Conservation (phyloP, 2,329 filamentous ascomycete species). For the Metarhizium sp. region DNA sequence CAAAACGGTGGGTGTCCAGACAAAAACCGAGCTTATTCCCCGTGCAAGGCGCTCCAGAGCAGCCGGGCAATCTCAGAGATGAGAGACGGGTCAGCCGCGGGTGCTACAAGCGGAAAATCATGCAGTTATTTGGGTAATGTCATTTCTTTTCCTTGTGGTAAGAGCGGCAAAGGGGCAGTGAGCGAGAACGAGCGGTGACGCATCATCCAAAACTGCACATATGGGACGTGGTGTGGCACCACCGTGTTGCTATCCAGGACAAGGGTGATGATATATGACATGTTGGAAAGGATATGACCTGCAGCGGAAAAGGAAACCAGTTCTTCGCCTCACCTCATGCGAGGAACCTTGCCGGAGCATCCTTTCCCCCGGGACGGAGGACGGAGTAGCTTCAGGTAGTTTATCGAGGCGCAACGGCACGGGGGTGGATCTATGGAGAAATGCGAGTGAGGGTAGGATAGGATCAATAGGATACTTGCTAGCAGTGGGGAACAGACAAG, state of each 20-base stretch:
- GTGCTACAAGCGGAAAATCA: constrained; percentile 14
- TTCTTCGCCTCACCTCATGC: too few species aligned
- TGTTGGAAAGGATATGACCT: neutral
- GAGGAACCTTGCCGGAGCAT: too few species aligned
- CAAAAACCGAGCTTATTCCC: constrained; percentile 48
- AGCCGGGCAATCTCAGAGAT: constrained; percentile 41
- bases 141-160: neutral
- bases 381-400: neutral
- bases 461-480: too few species aligned
- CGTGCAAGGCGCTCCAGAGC: constrained; percentile 46
- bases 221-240: neutral
- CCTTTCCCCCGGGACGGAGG: too few species aligned
- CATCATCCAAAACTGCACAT: neutral
- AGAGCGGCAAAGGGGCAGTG: neutral
- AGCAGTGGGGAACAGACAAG: too few species aligned
- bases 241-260: neutral
- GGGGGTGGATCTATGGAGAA: neutral
- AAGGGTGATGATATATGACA: neutral
- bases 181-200: neutral
- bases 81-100: constrained; percentile 32
- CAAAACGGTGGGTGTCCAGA: constrained; percentile 52
- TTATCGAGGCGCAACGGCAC: neutral
- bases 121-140: neutral
- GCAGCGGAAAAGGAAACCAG: neutral
- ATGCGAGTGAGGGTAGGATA: too few species aligned